A percentile compares a stretch with the other conserved stretches of the same genome.
Evolutionary conservation across 495 filamentous ascomycete species (phyloP).

Genomic region (Lindgomyces ingoldianus): DNA sequence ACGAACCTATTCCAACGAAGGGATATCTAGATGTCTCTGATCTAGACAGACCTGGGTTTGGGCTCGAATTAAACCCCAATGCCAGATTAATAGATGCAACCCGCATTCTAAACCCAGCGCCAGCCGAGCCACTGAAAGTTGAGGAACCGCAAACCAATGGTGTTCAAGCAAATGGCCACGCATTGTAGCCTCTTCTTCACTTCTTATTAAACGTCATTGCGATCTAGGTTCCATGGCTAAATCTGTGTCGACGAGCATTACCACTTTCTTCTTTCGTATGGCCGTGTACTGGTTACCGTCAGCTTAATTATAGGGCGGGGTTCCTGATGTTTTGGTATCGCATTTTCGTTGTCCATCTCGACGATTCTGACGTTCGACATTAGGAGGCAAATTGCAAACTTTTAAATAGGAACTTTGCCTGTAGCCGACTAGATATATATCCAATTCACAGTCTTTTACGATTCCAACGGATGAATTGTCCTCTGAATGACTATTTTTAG

Average conservation of each 20-base stretch:
- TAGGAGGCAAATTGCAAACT: not conserved
- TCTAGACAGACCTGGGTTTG: constrained; percentile 88
- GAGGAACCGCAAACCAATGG: constrained; percentile 27
- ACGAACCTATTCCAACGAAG: constrained; percentile 83
- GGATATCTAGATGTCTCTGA: constrained; percentile 76
- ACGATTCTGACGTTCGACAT: not conserved
- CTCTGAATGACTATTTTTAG: constrained; percentile 32
- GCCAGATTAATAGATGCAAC: constrained; percentile 76
- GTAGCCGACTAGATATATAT: no score
- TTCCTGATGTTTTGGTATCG: not conserved
- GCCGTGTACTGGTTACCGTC: not conserved
- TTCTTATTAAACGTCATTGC: not conserved
- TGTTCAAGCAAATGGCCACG: constrained; percentile 33
- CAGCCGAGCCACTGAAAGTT: constrained; percentile 56
- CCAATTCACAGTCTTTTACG: not conserved
- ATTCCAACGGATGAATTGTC: not conserved
- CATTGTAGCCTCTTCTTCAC: not conserved
- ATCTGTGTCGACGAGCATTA: not conserved
- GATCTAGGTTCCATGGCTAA: not conserved
- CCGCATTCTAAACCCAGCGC: constrained; percentile 71
- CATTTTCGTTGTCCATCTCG: not conserved
- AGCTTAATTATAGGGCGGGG: not conserved
- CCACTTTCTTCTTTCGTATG: not conserved
- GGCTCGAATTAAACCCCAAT: constrained; percentile 77
- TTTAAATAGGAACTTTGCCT: no score